A percentile compares a stretch with the other conserved stretches of the same genome.
Evolutionary conservation across 495 filamentous ascomycete species (phyloP).

Genomic region (Penicillium alfredii): DNA sequence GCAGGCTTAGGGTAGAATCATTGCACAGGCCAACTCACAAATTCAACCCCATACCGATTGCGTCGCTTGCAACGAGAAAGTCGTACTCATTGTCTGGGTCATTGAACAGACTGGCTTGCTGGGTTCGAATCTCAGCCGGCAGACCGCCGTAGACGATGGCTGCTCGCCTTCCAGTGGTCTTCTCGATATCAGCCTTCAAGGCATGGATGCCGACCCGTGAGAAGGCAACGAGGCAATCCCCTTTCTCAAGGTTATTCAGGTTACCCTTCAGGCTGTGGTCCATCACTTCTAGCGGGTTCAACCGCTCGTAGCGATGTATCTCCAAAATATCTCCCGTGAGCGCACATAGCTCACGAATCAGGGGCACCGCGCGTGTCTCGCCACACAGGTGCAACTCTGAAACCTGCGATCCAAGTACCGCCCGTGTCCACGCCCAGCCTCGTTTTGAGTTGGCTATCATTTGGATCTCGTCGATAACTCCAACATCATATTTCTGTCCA

Average conservation of each 20-base stretch:
- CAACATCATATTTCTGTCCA: conserved; percentile 67
- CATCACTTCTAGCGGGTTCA: conserved; percentile 70
- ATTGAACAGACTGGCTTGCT: conserved; percentile 90
- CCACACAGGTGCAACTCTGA: conserved; percentile 92
- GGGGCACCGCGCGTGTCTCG: conserved; percentile 71
- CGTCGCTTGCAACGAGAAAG: conserved; percentile 88
- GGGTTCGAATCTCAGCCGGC: conserved; percentile 85
- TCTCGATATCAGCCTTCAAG: conserved; percentile 72
- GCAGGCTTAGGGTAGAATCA: not conserved
- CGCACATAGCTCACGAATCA: conserved; percentile 75
- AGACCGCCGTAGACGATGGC: conserved; percentile 91
- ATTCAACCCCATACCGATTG: conserved; percentile 97
- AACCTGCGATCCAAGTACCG: conserved; percentile 77
- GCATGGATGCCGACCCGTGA: conserved; percentile 75
- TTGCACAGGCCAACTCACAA: conserved; percentile 48
- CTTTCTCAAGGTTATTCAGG: conserved; percentile 66
- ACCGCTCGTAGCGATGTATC: conserved; percentile 72
- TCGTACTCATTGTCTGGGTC: conserved; percentile 93
- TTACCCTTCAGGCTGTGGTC: conserved; percentile 53
- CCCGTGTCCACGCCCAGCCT: conserved; percentile 97
- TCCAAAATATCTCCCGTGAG: conserved; percentile 76
- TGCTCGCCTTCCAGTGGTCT: conserved; percentile 64
- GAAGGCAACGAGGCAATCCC: conserved; percentile 86
- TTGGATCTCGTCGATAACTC: conserved; percentile 97
- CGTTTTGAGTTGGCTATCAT: conserved; percentile 80